These are phyloP conservation scores for Hymenoscyphus repandus DNA, from an alignment of 2,329 filamentous ascomycete species.

Conservation along the genomic window DNA sequence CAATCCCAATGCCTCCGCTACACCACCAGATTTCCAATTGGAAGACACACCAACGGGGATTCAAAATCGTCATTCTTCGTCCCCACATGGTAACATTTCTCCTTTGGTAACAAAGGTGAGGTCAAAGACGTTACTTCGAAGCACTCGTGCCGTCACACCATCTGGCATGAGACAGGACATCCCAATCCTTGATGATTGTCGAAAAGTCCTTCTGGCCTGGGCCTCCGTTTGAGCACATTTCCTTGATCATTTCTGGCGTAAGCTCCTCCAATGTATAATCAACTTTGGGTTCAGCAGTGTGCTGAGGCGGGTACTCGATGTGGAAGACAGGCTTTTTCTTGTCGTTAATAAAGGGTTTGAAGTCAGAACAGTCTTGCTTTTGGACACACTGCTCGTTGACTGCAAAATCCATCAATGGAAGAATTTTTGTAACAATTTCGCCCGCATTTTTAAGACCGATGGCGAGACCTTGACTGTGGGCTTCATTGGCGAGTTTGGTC, in stretches of 20 bases:
- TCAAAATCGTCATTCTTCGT: too few relatives aligned
- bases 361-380: slow-evolving; percentile 52
- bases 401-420: slow-evolving; percentile 53
- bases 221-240: not conserved
- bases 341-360: not conserved
- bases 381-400: slow-evolving; percentile 67
- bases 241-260: not conserved
- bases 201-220: not conserved
- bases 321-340: slow-evolving; percentile 60
- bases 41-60: too few relatives aligned
- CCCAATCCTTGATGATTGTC: not conserved
- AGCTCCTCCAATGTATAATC: not conserved
- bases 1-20: too few relatives aligned
- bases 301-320: slow-evolving; percentile 58
- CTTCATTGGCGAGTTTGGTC: slow-evolving; percentile 52
- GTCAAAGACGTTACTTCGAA: too few relatives aligned
- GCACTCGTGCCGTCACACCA: not conserved
- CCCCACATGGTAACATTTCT: too few relatives aligned
- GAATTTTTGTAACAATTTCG: slow-evolving; percentile 46
- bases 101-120: too few relatives aligned
- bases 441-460: slow-evolving; percentile 66
- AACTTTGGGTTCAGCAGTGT: too few relatives aligned
- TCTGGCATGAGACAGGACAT: not conserved
- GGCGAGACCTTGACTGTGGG: slow-evolving; percentile 49
- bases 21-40: too few relatives aligned